These are phyloP conservation scores for Mallotus nudiflorus DNA, from an alignment of 345 rosid genomes.

Conservation along the genomic window DNA sequence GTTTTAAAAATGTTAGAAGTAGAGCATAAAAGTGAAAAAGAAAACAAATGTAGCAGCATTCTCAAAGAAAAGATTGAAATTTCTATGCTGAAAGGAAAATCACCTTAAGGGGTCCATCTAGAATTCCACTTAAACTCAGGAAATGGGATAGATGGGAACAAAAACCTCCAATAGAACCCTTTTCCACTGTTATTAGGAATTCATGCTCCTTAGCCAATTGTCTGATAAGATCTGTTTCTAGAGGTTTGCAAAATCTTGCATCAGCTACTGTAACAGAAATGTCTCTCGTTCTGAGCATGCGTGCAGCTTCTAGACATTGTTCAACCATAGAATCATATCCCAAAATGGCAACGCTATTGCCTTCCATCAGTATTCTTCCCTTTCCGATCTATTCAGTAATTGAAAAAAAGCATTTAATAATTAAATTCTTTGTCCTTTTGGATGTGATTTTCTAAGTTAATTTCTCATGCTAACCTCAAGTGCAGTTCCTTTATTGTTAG, in stretches of 20 bases:
- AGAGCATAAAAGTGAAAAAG: too few species aligned
- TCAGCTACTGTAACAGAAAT: conserved; percentile 65
- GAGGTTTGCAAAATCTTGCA: conserved; percentile 87
- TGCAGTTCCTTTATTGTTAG: conserved; percentile 52
- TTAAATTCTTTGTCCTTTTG: too few species aligned
- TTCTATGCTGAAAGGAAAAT: too few species aligned
- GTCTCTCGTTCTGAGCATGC: conserved; percentile 40
- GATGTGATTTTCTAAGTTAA: too few species aligned
- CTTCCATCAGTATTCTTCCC: conserved; percentile 72
- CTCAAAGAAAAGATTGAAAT: too few species aligned
- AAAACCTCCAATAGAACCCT: too few species aligned
- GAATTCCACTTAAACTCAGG: conserved; percentile 64
- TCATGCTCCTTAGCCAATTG: conserved; percentile 66
- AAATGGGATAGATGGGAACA: conserved; percentile 80
- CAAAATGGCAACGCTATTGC: conserved; percentile 63
- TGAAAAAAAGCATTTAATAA: too few species aligned
- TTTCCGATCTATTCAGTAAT: too few species aligned
- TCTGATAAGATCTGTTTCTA: conserved; percentile 61
- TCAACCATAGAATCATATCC: conserved; percentile 81
- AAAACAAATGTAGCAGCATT: too few species aligned
- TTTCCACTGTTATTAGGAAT: conserved; percentile 60
- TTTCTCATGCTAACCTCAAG: too few species aligned
- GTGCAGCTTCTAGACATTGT: conserved; percentile 59
- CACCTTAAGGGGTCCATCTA: conserved; percentile 83
- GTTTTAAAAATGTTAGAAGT: too few species aligned